These are phyloP conservation scores for Salix exigua DNA, from an alignment of 345 rosid genomes.

Conservation along the genomic window DNA sequence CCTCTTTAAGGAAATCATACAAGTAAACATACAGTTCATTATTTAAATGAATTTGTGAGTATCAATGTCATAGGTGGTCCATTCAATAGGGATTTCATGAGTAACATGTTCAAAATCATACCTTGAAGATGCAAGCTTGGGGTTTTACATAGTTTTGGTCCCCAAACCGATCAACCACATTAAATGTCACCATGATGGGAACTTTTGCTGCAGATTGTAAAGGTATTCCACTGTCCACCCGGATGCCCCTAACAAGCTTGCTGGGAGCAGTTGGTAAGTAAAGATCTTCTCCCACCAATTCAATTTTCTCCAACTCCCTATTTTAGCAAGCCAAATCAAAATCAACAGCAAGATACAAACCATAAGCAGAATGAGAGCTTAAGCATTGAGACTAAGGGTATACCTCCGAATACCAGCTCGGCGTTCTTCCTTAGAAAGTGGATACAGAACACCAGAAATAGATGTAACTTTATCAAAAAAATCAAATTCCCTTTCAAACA, in stretches of 20 bases:
- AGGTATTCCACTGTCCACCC: constrained; percentile 94
- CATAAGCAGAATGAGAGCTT: background rate
- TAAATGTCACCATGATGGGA: constrained; percentile 90
- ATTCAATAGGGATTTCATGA: background rate
- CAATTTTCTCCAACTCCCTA: constrained; percentile 94
- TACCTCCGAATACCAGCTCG: constrained; percentile 94
- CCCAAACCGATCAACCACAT: constrained; percentile 84
- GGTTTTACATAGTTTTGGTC: constrained; percentile 58
- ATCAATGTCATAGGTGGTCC: background rate
- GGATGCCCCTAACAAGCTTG: constrained; percentile 87
- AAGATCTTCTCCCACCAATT: constrained; percentile 79
- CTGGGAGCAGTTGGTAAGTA: constrained; percentile 92
- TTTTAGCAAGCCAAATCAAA: constrained; percentile 15
- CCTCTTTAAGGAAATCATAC: background rate
- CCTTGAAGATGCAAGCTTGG: constrained; percentile 99
- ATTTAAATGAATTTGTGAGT: background rate
- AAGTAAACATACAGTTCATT: background rate
- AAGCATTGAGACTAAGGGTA: constrained; percentile 10
- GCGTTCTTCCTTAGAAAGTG: constrained; percentile 91
- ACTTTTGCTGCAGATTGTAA: constrained; percentile 98
- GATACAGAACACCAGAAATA: constrained; percentile 74
- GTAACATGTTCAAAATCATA: constrained; percentile 19
- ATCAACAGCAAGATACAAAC: constrained; percentile 13
- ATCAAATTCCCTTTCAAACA: constrained; percentile 83
- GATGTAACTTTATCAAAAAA: constrained; percentile 96